These are phyloP conservation scores for Helichrysum umbraculigerum DNA, from an alignment of 129 eudicot species.

Conservation along the genomic window DNA sequence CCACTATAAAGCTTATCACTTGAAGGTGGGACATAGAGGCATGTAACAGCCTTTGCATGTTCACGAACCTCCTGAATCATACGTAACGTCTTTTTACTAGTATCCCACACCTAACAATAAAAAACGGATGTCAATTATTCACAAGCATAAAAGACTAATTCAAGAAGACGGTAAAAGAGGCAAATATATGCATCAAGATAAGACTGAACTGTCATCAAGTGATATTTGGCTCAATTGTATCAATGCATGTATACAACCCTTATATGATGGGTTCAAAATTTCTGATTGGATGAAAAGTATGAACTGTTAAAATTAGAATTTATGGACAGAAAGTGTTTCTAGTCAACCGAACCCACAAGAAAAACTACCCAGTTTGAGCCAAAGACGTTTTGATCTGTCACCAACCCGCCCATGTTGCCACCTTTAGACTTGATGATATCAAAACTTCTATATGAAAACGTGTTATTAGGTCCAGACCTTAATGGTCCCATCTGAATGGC, in stretches of 20 bases:
- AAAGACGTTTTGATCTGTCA: background rate
- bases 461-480: constrained; percentile 43
- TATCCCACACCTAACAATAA: constrained; percentile 67
- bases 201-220: background rate
- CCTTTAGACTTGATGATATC: background rate
- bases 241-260: too few species aligned
- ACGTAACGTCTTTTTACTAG: constrained; percentile 48
- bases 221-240: background rate
- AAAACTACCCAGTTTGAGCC: background rate
- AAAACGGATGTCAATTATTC: background rate
- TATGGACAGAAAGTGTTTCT: background rate
- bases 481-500: constrained; percentile 84
- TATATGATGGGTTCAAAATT: too few species aligned
- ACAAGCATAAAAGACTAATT: background rate
- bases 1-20: constrained; percentile 69
- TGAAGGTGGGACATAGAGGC: constrained; percentile 58
- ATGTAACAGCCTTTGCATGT: constrained; percentile 70
- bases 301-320: background rate
- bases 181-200: background rate
- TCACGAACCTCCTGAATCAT: constrained; percentile 74
- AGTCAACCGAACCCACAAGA: background rate
- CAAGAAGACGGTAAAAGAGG: background rate
- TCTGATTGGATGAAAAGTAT: background rate
- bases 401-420: background rate
- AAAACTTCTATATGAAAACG: background rate